These are phyloP conservation scores for Corchorus capsularis DNA, from an alignment of 345 rosid genomes.

Conservation along the genomic window DNA sequence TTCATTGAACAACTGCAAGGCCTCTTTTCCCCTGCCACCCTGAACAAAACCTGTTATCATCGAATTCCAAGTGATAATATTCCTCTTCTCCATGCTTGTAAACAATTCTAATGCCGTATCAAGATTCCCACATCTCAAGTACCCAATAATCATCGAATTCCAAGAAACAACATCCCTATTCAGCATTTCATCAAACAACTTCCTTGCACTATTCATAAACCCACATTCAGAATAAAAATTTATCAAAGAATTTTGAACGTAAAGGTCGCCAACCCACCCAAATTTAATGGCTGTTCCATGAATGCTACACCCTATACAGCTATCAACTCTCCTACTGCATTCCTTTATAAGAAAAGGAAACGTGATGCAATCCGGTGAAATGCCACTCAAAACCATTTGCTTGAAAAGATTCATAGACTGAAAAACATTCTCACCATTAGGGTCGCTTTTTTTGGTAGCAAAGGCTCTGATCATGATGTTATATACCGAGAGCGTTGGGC, in stretches of 20 bases:
- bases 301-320: conserved; percentile 34
- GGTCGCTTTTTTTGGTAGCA: conserved; percentile 26
- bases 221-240: conserved; percentile 37
- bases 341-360: conserved; percentile 67
- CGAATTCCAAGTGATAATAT: conserved; percentile 58
- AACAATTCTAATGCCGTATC: conserved; percentile 45
- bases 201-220: conserved; percentile 32
- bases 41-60: conserved; percentile 60
- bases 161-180: conserved; percentile 55
- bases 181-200: conserved; percentile 60
- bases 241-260: conserved; percentile 49
- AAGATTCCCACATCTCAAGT: conserved; percentile 51
- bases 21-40: conserved; percentile 54
- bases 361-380: conserved; percentile 51
- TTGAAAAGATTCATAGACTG: conserved; percentile 39
- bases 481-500: conserved; percentile 36
- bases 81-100: conserved; percentile 39
- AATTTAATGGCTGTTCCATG: conserved; percentile 48
- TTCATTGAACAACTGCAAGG: conserved; percentile 51
- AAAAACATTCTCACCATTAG: neutral
- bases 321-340: conserved; percentile 35
- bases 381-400: conserved; percentile 43
- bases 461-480: conserved; percentile 65
- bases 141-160: conserved; percentile 56
- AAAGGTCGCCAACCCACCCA: conserved; percentile 42